These are phyloP conservation scores for Penicillium paxilli DNA, from an alignment of 495 filamentous ascomycete species.

Conservation along the genomic window DNA sequence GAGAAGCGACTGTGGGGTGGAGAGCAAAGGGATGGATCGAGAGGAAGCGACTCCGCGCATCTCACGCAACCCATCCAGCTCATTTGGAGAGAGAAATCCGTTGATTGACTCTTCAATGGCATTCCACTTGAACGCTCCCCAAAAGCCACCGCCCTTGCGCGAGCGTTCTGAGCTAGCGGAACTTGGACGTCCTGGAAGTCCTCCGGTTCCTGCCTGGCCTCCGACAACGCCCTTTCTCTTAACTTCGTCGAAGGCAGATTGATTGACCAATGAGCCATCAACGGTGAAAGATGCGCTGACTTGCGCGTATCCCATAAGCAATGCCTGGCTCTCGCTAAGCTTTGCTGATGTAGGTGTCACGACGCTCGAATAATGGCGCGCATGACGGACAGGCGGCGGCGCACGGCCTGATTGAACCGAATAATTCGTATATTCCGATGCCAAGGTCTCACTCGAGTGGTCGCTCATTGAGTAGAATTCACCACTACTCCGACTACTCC, in stretches of 20 bases:
- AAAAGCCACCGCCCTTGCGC: conserved; percentile 75
- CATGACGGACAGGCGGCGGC: conserved; percentile 51
- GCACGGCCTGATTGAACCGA: conserved; percentile 48
- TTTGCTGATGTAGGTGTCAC: conserved; percentile 34
- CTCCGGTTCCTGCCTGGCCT: conserved; percentile 75
- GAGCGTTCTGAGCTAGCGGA: conserved; percentile 53
- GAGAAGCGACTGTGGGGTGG: conserved; percentile 93
- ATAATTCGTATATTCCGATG: conserved; percentile 82
- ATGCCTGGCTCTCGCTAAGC: conserved; percentile 60
- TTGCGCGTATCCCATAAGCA: conserved; percentile 99
- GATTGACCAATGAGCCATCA: conserved; percentile 87
- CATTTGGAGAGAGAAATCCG: conserved; percentile 78
- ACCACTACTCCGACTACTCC: conserved; percentile 77
- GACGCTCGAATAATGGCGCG: conserved; percentile 62
- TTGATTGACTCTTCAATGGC: conserved; percentile 84
- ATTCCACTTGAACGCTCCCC: conserved; percentile 85
- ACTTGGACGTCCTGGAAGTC: conserved; percentile 46
- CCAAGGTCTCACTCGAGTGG: conserved; percentile 87
- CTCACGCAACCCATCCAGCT: conserved; percentile 89
- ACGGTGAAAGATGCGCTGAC: conserved; percentile 89
- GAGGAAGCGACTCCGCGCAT: conserved; percentile 83
- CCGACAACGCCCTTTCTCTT: conserved; percentile 92
- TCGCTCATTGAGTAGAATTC: conserved; percentile 95
- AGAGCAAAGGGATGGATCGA: conserved; percentile 82
- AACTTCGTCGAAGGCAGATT: conserved; percentile 89